Evolutionary conservation across 2,329 filamentous ascomycete genomes (phyloP).

Genomic region (Tolypocladium ophioglossoides): DNA sequence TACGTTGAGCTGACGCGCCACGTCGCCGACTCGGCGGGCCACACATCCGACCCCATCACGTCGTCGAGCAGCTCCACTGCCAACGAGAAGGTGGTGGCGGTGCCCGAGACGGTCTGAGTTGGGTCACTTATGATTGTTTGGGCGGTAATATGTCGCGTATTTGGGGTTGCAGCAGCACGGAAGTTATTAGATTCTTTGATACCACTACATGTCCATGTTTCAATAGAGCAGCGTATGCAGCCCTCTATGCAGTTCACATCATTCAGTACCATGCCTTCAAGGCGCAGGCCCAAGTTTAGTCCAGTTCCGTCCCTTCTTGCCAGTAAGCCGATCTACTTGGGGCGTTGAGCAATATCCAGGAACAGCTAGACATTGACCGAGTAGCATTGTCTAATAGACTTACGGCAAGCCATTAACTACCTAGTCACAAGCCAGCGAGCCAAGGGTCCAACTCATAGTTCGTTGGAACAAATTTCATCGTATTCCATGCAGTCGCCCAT

Average conservation of each 20-base stretch:
- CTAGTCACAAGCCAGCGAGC: neutral
- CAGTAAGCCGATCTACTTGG: neutral
- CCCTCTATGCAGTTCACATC: neutral
- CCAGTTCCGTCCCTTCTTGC: neutral
- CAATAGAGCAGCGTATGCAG: neutral
- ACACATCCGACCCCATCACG: conserved; percentile 4
- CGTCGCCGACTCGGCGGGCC: conserved; percentile 32
- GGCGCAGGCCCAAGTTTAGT: neutral
- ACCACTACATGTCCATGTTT: neutral
- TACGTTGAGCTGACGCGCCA: conserved; percentile 65
- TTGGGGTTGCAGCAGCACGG: neutral
- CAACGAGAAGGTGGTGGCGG: conserved; percentile 15
- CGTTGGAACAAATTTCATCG: conserved; percentile 1
- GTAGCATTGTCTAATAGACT: neutral
- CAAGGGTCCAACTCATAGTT: neutral
- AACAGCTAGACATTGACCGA: neutral
- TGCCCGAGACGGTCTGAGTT: neutral
- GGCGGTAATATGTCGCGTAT: neutral
- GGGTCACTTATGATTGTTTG: neutral
- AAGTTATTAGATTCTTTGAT: neutral
- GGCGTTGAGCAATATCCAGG: neutral
- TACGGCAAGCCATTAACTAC: neutral
- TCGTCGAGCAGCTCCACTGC: conserved; percentile 14
- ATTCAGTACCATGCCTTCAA: neutral
- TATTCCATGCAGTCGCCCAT: conserved; percentile 2